These are phyloP conservation scores for Brassica incana DNA, from an alignment of 345 rosid genomes.

Conservation along the genomic window DNA sequence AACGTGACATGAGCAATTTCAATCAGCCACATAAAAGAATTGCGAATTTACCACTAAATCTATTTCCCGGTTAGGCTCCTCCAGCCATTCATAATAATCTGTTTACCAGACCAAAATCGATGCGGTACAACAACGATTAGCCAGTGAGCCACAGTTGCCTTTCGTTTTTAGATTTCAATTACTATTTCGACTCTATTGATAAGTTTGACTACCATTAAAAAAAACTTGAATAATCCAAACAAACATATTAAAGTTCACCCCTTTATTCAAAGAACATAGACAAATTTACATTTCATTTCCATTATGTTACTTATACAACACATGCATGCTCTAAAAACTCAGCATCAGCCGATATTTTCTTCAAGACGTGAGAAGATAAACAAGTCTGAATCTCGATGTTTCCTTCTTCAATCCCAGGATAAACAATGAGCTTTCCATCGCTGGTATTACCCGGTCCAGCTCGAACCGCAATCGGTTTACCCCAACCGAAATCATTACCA, in stretches of 20 bases:
- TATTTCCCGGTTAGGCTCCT: background rate
- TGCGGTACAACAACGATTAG: background rate
- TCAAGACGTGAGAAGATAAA: background rate
- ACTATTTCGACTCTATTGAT: background rate
- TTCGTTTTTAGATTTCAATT: background rate
- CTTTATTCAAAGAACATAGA: background rate
- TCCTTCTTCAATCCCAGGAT: background rate
- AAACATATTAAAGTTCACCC: background rate
- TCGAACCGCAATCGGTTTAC: background rate
- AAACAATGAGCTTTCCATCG: background rate
- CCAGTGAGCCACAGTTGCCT: background rate
- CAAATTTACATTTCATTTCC: background rate
- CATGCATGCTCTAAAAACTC: background rate
- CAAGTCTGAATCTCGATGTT: background rate
- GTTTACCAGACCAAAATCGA: background rate
- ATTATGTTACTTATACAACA: background rate
- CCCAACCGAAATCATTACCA: conserved; percentile 1
- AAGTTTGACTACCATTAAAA: background rate
- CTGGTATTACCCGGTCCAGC: background rate
- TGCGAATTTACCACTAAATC: background rate
- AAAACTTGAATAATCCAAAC: too few relatives aligned
- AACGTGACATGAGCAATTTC: background rate
- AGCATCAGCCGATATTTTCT: background rate
- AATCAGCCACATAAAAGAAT: background rate
- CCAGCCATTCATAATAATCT: background rate